phyloP scores from a whole-genome alignment of 2,329 filamentous ascomycete genomes.

The Fusarium pilosicola region DNA sequence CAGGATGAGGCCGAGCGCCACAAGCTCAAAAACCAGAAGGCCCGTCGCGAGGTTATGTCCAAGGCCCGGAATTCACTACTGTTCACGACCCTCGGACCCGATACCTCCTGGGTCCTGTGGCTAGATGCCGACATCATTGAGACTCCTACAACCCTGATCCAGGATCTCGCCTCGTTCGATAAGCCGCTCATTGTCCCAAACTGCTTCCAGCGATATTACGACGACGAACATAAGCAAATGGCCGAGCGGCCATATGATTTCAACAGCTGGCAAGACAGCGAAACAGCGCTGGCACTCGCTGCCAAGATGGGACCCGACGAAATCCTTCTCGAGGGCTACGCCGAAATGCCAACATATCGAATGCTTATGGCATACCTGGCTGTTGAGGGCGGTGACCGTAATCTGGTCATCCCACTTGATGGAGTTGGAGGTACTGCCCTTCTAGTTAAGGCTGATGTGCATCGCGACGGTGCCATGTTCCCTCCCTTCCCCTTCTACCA shows the following conservation, averaged over 20 bases:
- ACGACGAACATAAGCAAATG: conserved; percentile 73
- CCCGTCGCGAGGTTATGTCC: conserved; percentile 87
- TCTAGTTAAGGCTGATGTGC: conserved; percentile 95
- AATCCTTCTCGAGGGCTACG: conserved; percentile 92
- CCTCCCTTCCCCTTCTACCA: conserved; percentile 96
- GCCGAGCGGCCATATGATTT: conserved; percentile 91
- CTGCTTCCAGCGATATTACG: conserved; percentile 88
- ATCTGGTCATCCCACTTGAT: conserved; percentile 79
- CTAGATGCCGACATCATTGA: conserved; percentile 93
- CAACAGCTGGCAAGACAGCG: conserved; percentile 96
- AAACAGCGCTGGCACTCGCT: conserved; percentile 78
- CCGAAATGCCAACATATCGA: conserved; percentile 91
- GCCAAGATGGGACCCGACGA: conserved; percentile 88
- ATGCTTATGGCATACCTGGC: conserved; percentile 89
- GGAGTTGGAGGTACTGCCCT: conserved; percentile 94
- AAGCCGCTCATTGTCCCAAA: conserved; percentile 95
- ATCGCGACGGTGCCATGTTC: conserved; percentile 98
- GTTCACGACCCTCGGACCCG: conserved; percentile 91
- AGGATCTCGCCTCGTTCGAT: conserved; percentile 88
- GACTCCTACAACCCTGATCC: conserved; percentile 83
- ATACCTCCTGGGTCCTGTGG: conserved; percentile 97
- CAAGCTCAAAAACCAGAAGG: conserved; percentile 90
- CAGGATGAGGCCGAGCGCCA: conserved; percentile 91
- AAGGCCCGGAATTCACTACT: conserved; percentile 92
- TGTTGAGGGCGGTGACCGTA: conserved; percentile 64